These are phyloP conservation scores for Oryza officinalis DNA, from an alignment of 176 grass and related monocot genomes.

Conservation along the genomic window DNA sequence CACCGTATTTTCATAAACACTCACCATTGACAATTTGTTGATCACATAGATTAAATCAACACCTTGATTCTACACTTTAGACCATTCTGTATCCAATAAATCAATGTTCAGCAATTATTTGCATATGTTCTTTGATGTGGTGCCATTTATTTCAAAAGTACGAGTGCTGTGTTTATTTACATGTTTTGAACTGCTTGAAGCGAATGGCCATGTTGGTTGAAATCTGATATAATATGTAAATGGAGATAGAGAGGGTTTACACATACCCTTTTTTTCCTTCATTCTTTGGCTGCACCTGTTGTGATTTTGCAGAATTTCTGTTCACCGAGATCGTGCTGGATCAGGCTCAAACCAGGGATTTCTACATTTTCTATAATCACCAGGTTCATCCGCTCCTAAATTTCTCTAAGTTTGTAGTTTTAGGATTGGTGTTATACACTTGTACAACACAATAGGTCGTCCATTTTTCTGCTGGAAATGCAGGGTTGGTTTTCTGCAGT, in stretches of 20 bases:
- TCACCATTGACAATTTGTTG: too few relatives aligned
- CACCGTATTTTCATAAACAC: too few relatives aligned
- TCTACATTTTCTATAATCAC: too few relatives aligned
- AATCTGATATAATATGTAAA: background rate
- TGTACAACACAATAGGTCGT: too few relatives aligned
- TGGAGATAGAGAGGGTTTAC: background rate
- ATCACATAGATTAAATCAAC: too few relatives aligned
- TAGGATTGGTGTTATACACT: too few relatives aligned
- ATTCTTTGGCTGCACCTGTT: background rate
- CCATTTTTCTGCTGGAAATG: too few relatives aligned
- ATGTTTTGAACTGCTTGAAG: background rate
- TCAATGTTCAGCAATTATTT: background rate
- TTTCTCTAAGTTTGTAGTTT: too few relatives aligned
- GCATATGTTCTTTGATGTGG: background rate
- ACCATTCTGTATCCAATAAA: background rate
- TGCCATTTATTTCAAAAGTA: background rate
- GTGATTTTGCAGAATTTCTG: background rate
- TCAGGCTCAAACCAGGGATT: background rate
- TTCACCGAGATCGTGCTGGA: background rate
- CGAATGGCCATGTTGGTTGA: background rate
- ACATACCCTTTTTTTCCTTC: background rate
- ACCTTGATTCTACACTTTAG: background rate
- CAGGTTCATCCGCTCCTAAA: too few relatives aligned
- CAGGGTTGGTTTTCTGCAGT: too few relatives aligned
- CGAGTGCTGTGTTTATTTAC: too few relatives aligned